Evolutionary conservation across 1,139 yeast genomes (phyloP).

Genomic region (Debaryomyces sp.): DNA sequence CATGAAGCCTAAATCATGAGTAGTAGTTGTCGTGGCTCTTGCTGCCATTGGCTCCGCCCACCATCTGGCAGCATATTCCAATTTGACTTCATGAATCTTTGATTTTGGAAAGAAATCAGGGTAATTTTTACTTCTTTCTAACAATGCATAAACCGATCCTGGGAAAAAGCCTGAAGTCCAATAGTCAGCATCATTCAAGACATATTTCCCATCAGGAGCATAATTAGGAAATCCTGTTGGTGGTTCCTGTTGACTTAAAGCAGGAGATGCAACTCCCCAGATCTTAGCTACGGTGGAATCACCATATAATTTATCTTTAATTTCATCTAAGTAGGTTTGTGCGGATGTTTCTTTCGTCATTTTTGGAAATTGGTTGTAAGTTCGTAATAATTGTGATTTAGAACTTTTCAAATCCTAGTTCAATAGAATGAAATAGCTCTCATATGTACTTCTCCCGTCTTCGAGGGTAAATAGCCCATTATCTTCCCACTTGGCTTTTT

Average conservation of each 20-base stretch:
- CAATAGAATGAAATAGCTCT: background rate
- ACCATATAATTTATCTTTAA: slow-evolving; percentile 12
- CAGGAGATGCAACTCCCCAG: slow-evolving; percentile 16
- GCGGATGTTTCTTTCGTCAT: background rate
- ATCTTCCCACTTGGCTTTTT: background rate
- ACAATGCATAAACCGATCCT: slow-evolving; percentile 22
- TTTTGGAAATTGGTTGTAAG: no score
- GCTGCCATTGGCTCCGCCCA: slow-evolving; percentile 21
- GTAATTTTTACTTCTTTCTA: slow-evolving; percentile 20
- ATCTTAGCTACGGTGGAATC: slow-evolving; percentile 16
- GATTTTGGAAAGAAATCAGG: slow-evolving; percentile 12
- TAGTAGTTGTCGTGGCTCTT: slow-evolving; percentile 23
- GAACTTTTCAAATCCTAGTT: no score
- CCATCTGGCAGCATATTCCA: slow-evolving; percentile 22
- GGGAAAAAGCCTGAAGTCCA: slow-evolving; percentile 33
- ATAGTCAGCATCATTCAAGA: slow-evolving; percentile 19
- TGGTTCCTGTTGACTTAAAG: slow-evolving; percentile 10
- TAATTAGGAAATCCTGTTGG: slow-evolving; percentile 17
- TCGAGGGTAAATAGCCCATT: background rate
- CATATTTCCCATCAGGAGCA: slow-evolving; percentile 14
- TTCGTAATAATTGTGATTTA: no score
- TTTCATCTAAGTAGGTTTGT: background rate
- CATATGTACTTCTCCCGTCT: background rate
- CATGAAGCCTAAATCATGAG: slow-evolving; percentile 30
- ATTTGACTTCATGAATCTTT: slow-evolving; percentile 14